A percentile compares a stretch with the other conserved stretches of the same genome.
These are phyloP conservation scores for Phyllostachys edulis DNA, from an alignment of 176 grass and related monocot genomes.

Conservation along the genomic window DNA sequence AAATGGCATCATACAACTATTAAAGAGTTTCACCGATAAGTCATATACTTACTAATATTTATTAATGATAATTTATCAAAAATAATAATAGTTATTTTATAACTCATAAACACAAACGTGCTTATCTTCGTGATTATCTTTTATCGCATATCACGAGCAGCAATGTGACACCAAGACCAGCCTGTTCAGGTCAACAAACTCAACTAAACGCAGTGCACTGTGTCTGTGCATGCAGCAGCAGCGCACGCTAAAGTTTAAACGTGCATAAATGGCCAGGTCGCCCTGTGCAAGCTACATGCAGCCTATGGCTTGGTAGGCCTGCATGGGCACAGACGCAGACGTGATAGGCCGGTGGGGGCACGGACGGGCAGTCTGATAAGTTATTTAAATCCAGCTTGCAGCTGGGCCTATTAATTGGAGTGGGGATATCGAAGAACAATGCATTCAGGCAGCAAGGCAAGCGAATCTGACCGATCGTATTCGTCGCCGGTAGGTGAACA, in stretches of 20 bases:
- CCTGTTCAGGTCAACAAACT: slow-evolving; percentile 26
- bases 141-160: no score
- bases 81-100: no score
- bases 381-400: neutral
- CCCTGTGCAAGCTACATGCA: neutral
- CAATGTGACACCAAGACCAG: neutral
- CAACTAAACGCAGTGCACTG: neutral
- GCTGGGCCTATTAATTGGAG: neutral
- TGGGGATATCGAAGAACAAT: neutral
- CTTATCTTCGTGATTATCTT: no score
- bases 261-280: neutral
- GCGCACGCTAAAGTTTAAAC: neutral
- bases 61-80: no score
- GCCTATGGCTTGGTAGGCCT: slow-evolving; percentile 12
- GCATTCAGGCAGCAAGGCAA: neutral
- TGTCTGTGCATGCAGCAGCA: neutral
- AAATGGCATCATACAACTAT: no score
- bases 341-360: slow-evolving; percentile 36
- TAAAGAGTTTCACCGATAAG: no score
- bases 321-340: slow-evolving; percentile 20
- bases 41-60: no score
- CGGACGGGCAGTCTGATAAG: slow-evolving; percentile 4
- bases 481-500: neutral
- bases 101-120: no score
- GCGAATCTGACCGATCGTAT: neutral